Evolutionary conservation across 768 basidiomycete genomes (phyloP), one percentile per base, ranked within the genome.

Genomic region (Botryobasidium botryosum): DNA sequence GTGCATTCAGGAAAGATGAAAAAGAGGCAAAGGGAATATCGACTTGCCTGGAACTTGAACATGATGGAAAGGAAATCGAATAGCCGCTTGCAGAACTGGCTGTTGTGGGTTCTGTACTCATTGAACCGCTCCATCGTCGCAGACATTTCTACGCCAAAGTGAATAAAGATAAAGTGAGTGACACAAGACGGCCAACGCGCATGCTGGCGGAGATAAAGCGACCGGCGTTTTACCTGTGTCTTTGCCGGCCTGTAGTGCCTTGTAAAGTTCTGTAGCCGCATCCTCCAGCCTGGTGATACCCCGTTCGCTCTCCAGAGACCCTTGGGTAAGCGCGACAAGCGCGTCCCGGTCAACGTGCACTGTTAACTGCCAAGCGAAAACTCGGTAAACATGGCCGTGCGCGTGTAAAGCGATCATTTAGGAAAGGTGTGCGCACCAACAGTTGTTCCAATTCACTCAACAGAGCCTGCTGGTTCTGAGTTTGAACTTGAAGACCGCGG

Each of bases 401-500:
- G 24, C 40, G 24, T 15, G 28, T 13, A 26, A 42, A 26, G 26
- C 25, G 25, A 42, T 27, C n/a, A n/a, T n/a, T 7, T 13, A 15
- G 17, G 42, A 45, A 23, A 51, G 13, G n/a, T 24, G 29, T 26
- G 45, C 71, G 44, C 52, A 84, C 91, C 55, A 97, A 64, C 20
- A 99, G 67, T 54, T 85, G 84, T 59, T 91, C 79, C 8, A 99
- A 63, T 58, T 97, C 94, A 26, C 64, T 68, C 33, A 97, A 62
- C 6, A 99, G 67, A 13, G 78, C 75, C 20, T 79, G 72, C 59
- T 97, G 92, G 54, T 97, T 99, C 56, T 92, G 87, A 6, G 80
- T 97, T 56, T 97, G 92, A 3, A 97, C 90, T 61, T 99, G 94
- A 28, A 99, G 66, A 51, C 94, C 94, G 38, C 91, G 74, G 57